Evolutionary conservation across 2,329 filamentous ascomycete species (phyloP).

Genomic region (Fusarium anthophilum): DNA sequence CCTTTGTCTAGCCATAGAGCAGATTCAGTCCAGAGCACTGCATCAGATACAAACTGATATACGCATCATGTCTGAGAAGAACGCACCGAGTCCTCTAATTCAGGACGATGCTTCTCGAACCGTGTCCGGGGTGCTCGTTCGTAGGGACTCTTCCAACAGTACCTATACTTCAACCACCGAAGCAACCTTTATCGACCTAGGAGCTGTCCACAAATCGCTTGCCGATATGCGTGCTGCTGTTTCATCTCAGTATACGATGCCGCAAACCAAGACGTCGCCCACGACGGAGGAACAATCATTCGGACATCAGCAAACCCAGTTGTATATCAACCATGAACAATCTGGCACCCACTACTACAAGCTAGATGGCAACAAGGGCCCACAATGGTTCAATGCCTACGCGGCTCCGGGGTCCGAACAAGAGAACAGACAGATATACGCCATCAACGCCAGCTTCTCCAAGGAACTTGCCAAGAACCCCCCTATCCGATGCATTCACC

Average conservation of each 20-base stretch:
- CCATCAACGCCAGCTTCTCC: not conserved
- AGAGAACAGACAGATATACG: not conserved
- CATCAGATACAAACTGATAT: constrained; percentile 35
- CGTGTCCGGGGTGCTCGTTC: not conserved
- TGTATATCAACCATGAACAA: too few species aligned
- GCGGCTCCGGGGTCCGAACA: not conserved
- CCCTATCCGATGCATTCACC: not conserved
- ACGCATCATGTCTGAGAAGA: not conserved
- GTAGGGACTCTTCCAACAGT: not conserved
- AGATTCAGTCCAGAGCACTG: constrained; percentile 52
- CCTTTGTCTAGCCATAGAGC: constrained; percentile 9
- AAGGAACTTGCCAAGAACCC: not conserved
- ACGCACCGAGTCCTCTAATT: too few species aligned
- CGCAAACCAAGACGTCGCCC: accelerated
- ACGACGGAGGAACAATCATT: not conserved
- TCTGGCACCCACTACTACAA: not conserved
- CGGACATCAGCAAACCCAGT: too few species aligned
- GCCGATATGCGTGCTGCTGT: not conserved
- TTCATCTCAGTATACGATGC: not conserved
- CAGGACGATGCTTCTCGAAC: not conserved
- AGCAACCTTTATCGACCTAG: not conserved
- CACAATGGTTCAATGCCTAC: not conserved
- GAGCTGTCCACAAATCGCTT: not conserved
- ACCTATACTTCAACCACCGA: not conserved
- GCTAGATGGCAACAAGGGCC: not conserved